phyloP scores from a whole-genome alignment of 768 basidiomycete genomes.

The Agaricus subrufescens region DNA sequence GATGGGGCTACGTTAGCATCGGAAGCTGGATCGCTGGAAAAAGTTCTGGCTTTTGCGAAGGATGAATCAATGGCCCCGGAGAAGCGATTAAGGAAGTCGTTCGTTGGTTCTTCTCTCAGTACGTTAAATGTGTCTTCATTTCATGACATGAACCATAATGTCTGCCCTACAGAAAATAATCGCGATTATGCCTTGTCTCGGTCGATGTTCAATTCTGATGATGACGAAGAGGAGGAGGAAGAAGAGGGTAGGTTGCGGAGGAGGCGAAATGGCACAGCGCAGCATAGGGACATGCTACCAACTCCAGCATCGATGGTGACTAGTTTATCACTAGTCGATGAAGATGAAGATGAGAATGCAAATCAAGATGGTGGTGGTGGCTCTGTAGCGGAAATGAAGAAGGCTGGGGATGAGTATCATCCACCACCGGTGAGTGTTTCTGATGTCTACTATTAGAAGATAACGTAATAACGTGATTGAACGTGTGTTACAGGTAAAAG shows the following conservation, averaged over 20 bases:
- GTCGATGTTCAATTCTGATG: conserved; percentile 16
- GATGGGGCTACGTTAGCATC: conserved; percentile 27
- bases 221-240: conserved; percentile 20
- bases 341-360: background rate
- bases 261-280: background rate
- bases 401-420: too few species aligned
- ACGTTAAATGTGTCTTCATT: background rate
- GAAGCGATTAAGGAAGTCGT: background rate
- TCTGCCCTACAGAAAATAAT: too few species aligned
- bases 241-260: conserved; percentile 15
- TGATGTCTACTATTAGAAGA: conserved; percentile 4
- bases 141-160: conserved; percentile 14
- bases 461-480: background rate
- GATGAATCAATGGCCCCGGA: background rate
- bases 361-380: background rate
- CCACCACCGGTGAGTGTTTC: conserved; percentile 11
- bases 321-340: background rate
- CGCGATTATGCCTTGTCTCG: conserved; percentile 3
- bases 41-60: conserved; percentile 3
- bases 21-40: conserved; percentile 15
- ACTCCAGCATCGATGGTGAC: conserved; percentile 1
- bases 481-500: conserved; percentile 14
- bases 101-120: background rate
- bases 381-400: too few species aligned
- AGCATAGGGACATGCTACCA: background rate